phyloP scores from a whole-genome alignment of 2,329 filamentous ascomycete species.

The Microcyclospora pomicola region DNA sequence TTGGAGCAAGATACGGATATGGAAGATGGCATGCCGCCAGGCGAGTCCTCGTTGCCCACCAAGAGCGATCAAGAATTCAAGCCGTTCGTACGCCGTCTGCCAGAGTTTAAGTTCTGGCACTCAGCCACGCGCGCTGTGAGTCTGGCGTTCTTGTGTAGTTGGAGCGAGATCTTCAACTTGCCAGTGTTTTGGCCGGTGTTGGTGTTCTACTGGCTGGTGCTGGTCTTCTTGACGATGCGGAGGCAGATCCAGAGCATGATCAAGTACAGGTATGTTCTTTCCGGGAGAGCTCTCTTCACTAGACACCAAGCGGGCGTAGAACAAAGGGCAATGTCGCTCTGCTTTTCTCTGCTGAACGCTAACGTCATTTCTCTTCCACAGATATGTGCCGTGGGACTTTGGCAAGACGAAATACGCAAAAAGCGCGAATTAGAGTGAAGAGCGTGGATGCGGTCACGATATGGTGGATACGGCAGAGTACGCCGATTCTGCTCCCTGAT shows the following conservation, averaged over 20 bases:
- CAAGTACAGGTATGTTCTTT: slow-evolving; percentile 84
- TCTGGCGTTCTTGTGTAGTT: slow-evolving; percentile 77
- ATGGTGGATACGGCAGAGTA: neutral
- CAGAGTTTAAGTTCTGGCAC: slow-evolving; percentile 99
- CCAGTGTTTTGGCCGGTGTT: slow-evolving; percentile 98
- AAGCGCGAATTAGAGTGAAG: slow-evolving; percentile 13
- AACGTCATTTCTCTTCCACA: slow-evolving; percentile 3
- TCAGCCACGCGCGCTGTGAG: slow-evolving; percentile 75
- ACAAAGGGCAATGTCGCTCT: too few relatives aligned
- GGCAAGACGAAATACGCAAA: slow-evolving; percentile 24
- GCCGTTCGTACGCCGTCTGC: slow-evolving; percentile 87
- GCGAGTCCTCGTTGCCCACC: slow-evolving; percentile 60
- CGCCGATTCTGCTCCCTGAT: too few relatives aligned
- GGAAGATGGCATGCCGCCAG: slow-evolving; percentile 62
- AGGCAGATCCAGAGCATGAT: slow-evolving; percentile 99
- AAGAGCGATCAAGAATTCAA: slow-evolving; percentile 97
- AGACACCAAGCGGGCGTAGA: neutral
- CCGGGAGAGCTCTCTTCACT: neutral
- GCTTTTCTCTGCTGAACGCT: too few relatives aligned
- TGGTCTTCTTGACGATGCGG: slow-evolving; percentile 94
- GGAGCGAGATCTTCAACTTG: slow-evolving; percentile 89
- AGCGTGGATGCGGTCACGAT: neutral
- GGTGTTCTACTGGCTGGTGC: slow-evolving; percentile 96
- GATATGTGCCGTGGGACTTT: slow-evolving; percentile 28
- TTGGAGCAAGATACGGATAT: slow-evolving; percentile 91